phyloP scores from a whole-genome alignment of 257 asterid species.

The Echites panduratus region DNA sequence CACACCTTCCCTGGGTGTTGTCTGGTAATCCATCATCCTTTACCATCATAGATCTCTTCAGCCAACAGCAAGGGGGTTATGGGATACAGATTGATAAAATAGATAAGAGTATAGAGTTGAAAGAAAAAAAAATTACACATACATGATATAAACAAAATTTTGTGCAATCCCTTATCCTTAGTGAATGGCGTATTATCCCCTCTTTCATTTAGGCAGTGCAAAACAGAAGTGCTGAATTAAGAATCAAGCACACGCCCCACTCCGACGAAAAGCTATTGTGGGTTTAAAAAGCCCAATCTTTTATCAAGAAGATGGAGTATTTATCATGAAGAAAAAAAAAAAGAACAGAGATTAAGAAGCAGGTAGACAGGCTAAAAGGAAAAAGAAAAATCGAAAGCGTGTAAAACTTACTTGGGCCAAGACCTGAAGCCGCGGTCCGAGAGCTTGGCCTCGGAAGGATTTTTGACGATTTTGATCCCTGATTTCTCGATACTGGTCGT shows the following conservation, averaged over 20 bases:
- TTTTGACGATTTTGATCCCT: slow-evolving; percentile 55
- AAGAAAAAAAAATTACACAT: too few relatives aligned
- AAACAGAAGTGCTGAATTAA: too few relatives aligned
- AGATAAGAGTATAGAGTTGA: background rate
- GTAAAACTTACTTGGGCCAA: slow-evolving; percentile 60
- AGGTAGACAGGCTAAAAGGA: background rate
- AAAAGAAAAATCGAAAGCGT: background rate
- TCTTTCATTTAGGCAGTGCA: background rate
- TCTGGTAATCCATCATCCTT: background rate
- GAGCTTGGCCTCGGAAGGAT: slow-evolving; percentile 67
- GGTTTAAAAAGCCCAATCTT: background rate
- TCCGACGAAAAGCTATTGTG: too few relatives aligned
- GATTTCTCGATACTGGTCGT: slow-evolving; percentile 37
- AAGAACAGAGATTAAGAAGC: background rate
- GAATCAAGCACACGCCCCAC: too few relatives aligned
- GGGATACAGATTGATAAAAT: background rate
- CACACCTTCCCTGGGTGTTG: background rate
- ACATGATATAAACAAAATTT: too few relatives aligned
- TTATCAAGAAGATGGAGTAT: background rate
- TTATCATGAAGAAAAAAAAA: background rate
- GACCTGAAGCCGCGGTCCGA: slow-evolving; percentile 75
- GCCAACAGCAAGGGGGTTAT: background rate
- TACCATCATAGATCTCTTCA: background rate
- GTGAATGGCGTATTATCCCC: background rate
- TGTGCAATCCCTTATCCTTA: background rate